Percentiles rank a stretch among this genome's conserved stretches.
phyloP scores from a whole-genome alignment of 352 stramenopile genomes.

The Phytophthora sansomeana region DNA sequence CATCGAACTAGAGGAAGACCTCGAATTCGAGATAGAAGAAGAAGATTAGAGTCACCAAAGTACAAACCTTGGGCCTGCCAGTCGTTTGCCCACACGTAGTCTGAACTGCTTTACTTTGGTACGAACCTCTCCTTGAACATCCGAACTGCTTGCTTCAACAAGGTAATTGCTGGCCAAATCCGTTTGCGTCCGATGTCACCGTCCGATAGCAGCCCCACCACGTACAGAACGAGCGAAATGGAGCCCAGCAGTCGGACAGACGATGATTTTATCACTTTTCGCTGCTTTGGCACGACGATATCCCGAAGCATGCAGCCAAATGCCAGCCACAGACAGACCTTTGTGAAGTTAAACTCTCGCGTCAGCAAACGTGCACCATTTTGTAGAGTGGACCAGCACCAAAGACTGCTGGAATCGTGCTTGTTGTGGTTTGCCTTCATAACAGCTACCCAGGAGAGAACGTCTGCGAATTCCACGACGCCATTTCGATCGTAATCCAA shows the following conservation, averaged over 20 bases:
- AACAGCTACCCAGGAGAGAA: slow-evolving; percentile 77
- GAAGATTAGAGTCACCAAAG: slow-evolving; percentile 22
- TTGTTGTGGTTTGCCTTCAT: slow-evolving; percentile 74
- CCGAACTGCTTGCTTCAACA: slow-evolving; percentile 3
- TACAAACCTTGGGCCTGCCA: not conserved
- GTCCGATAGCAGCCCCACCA: slow-evolving; percentile 28
- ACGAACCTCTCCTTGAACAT: slow-evolving; percentile 19
- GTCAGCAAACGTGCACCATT: slow-evolving; percentile 19
- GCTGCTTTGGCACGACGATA: slow-evolving; percentile 42
- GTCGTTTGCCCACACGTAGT: too few relatives aligned
- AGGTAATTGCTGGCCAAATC: slow-evolving; percentile 9
- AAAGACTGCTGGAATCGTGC: slow-evolving; percentile 19
- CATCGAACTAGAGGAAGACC: slow-evolving; percentile 66
- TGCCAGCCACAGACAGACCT: slow-evolving; percentile 41
- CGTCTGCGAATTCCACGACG: slow-evolving; percentile 77
- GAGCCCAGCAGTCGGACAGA: slow-evolving; percentile 34
- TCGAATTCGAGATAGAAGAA: slow-evolving; percentile 57
- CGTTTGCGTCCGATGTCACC: slow-evolving; percentile 10
- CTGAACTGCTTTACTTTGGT: slow-evolving; percentile 7
- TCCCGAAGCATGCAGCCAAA: slow-evolving; percentile 46
- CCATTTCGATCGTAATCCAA: slow-evolving; percentile 82
- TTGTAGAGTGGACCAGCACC: slow-evolving; percentile 27
- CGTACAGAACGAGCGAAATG: slow-evolving; percentile 39
- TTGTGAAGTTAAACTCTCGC: slow-evolving; percentile 25
- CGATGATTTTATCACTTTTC: slow-evolving; percentile 47